These are phyloP conservation scores for Cytospora chrysosperma DNA, from an alignment of 2,329 filamentous ascomycete species.

Conservation along the genomic window DNA sequence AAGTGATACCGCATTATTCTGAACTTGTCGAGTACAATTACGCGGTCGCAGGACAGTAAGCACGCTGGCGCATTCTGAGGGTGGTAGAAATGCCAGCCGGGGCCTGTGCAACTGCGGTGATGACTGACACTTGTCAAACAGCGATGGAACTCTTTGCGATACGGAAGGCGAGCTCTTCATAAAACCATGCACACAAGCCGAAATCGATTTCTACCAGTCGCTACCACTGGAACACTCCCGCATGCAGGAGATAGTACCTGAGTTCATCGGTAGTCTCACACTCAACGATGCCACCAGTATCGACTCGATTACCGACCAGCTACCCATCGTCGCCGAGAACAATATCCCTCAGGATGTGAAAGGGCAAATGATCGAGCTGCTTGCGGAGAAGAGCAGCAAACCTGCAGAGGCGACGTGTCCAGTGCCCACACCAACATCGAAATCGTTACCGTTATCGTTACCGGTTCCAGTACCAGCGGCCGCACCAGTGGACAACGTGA, in stretches of 20 bases:
- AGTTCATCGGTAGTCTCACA: slow-evolving; percentile 76
- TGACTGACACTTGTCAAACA: slow-evolving; percentile 39
- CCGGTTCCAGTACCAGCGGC: slow-evolving; percentile 10
- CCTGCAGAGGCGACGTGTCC: slow-evolving; percentile 25
- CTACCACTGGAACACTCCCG: slow-evolving; percentile 62
- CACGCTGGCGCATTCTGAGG: slow-evolving; percentile 29
- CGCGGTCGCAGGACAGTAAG: slow-evolving; percentile 83
- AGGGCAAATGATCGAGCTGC: slow-evolving; percentile 34
- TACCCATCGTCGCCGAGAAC: slow-evolving; percentile 44
- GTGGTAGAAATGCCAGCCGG: neutral
- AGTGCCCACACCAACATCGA: slow-evolving; percentile 5
- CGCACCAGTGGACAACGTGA: slow-evolving; percentile 29
- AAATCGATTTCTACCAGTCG: slow-evolving; percentile 88
- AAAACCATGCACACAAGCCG: slow-evolving; percentile 84
- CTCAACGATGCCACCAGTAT: slow-evolving; percentile 58
- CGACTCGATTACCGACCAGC: slow-evolving; percentile 49
- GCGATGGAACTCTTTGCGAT: slow-evolving; percentile 88
- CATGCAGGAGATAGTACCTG: slow-evolving; percentile 79
- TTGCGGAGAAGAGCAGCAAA: slow-evolving; percentile 16
- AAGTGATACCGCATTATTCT: slow-evolving; percentile 53
- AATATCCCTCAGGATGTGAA: slow-evolving; percentile 43
- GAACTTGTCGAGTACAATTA: slow-evolving; percentile 69
- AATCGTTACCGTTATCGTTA: too few relatives aligned
- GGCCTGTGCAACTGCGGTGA: slow-evolving; percentile 3
- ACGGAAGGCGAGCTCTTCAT: slow-evolving; percentile 81